Evolutionary conservation across 106 monocot species (phyloP), one percentile per base, ranked within the genome.

Genomic region (Platanthera zijinensis): DNA sequence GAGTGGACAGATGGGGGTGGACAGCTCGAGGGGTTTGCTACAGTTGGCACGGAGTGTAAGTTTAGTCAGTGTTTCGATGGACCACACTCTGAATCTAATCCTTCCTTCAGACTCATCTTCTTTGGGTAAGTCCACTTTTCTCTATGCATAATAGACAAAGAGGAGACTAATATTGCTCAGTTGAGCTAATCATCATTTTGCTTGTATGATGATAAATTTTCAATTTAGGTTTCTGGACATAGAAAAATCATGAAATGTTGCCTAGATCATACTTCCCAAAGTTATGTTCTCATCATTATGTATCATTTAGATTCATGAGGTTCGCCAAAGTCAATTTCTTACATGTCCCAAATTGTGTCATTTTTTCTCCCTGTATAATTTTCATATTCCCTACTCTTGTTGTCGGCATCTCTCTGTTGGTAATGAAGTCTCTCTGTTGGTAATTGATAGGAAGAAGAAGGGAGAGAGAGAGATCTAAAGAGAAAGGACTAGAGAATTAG

Each of bases 21-120:
- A 92, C 67, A 79, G 76, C 59, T 82, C 89, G 10, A 86, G 83
- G 71, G 92, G 95, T 12, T 80, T 87, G 13, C 80, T 87, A 78
- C 91, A 94, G 48, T 84, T 91, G 69, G 89, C 93, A n/a, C 89
- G 88, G 70, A 97, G 96, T 76, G 94, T 97, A 52, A 97, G 85
- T 76, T 79, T 97, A 13, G 82, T 97, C 78, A 81, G 79, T 48
- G 87, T 94, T 77, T 89, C 87, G 22, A 49, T 94, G 70, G 96
- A 97, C 77, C 93, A 93, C 78, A 84, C 91, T 2, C 74, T 97
- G 83, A 84, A 87, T 66, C 78, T 97, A 8, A 80, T 94, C 48
- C 74, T 87, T 82, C 96, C 89, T 47, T 85, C 87, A 45, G 93
- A 97, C 80, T 86, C 87, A 61, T 84, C 80, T 7, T 79, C 59